Evolutionary conservation across 805 yeast genomes (phyloP), one percentile per base, ranked within the genome.

Genomic region (Teunomyces kruisii): DNA sequence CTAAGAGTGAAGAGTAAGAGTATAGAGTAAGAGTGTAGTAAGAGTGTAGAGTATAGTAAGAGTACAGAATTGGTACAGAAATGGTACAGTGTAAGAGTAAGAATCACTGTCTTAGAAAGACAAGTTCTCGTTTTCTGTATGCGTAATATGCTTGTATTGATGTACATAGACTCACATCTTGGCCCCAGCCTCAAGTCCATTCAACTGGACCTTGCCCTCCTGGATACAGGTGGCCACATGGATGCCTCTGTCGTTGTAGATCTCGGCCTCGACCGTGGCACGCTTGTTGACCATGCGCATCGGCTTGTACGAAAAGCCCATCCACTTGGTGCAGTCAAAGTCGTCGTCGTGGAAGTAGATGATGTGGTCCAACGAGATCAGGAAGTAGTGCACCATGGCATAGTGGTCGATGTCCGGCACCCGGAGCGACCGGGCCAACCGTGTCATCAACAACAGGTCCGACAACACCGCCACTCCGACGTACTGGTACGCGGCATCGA

Each of bases 341-440:
- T 76, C 80, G 13, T 64, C 62, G 64, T 73, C 78, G 56, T 83
- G 88, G 67, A 85, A 83, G 59, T 82, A 82, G 27, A 86, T 74
- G 0, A 81, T 64, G 56, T 85, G 90, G 52, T 84, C 90, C 50
- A 85, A 61, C 16, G 86, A 80, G 3, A 81, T 83, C 12, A 81
- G 76, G 50, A 79, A 74, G 30, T 70, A 72, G 40, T 61, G 64
- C 12, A 54, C 52, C 16, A 48, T 38, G 12, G 58, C 50, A 14
- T 43, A 40, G 30, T 39, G 24, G 46, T 61, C 57, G 14, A 58
- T 51, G 15, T 43, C 74, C 33, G 74, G 61, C 42, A 78, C 42
- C 4, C 70, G 59, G 44, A 81, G 74, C 43, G 78, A 64, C 46
- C 84, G 72, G 52, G 78, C 79, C 28, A 80, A 65, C 2, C 82